Evolutionary conservation across 2,329 filamentous ascomycete species (phyloP).

Genomic region (Monosporascus sp.): DNA sequence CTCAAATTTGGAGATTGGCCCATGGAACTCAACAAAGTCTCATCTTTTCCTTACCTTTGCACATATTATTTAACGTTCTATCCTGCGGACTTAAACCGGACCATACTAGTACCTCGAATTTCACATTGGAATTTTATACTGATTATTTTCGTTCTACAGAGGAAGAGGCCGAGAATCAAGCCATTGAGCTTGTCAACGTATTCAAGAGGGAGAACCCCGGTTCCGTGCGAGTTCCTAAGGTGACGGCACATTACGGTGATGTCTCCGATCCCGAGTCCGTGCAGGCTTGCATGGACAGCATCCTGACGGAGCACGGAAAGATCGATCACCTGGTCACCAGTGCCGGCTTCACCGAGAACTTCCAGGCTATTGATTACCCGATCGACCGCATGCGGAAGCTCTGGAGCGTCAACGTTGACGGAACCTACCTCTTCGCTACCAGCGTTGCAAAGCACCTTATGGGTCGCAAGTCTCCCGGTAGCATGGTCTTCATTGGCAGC

Average conservation of each 20-base stretch:
- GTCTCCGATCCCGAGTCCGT: conserved; percentile 79
- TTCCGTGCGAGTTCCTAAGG: conserved; percentile 64
- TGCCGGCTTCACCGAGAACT: conserved; percentile 96
- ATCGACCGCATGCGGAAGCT: conserved; percentile 88
- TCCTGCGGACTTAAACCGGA: background rate
- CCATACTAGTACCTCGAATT: background rate
- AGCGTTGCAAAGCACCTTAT: conserved; percentile 84
- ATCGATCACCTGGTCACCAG: conserved; percentile 92
- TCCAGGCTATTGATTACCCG: conserved; percentile 84
- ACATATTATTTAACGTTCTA: background rate
- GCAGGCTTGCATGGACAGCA: conserved; percentile 63
- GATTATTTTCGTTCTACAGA: conserved; percentile 41
- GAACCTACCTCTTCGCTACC: conserved; percentile 84
- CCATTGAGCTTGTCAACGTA: conserved; percentile 63
- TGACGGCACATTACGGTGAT: conserved; percentile 87
- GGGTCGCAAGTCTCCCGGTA: conserved; percentile 70
- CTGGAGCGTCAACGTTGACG: conserved; percentile 89
- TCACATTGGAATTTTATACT: conserved; percentile 4
- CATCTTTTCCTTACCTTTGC: background rate
- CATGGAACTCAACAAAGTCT: background rate
- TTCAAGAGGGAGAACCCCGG: conserved; percentile 78
- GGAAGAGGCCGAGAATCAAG: conserved; percentile 77
- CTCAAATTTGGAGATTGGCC: background rate
- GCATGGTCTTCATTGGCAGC: conserved; percentile 91
- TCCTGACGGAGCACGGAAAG: conserved; percentile 66